Base-by-base conservation (phyloP, 1,284 basidiomycete genomes). In the Pyrrhoderma lamaoense region DNA sequence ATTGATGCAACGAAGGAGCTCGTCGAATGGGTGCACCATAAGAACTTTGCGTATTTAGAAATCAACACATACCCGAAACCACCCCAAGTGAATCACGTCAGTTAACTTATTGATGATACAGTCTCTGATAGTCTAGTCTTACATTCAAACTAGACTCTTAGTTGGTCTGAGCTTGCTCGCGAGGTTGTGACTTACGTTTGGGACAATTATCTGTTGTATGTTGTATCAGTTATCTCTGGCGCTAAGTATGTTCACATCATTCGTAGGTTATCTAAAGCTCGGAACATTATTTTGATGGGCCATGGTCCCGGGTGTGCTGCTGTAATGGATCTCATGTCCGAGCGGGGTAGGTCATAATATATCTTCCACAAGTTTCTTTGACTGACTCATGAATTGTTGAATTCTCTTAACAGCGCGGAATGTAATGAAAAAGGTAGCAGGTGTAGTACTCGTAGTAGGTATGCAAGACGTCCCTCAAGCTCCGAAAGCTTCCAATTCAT, bases 171-270 rank as follows among this genome's bases (percentile, higher is more conserved):
- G 45, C 67, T 71, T 36, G 73, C 74, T 16, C 74, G 70, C 39
- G 79, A 87, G 25, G 68, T 93, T 19, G 65, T 94, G 54, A 72
- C 76, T 5, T 95, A 95, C 62, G 65, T 98, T 2, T 99, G 95
- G 95, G 94, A 98, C 67, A 95, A 97, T 64, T 92, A 93, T 58
- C 75, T 96, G 51, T 79, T 89, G 91, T 93, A 57, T 67, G 77
- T 31, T 54, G 34, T 18, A 19, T 31, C n/a, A 3, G 23, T 18
- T 8, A 14, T 3, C 18, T 8, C 3, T 40, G 35, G 51, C 23
- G 8, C 23, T 53, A 18, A 49, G 42, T 21, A 5, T 19, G 37
- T 16, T 39, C 14, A 36, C 18, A 34, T 35, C 3, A 13, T n/a
- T 25, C 18, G 37, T n/a, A 93, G 89, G 56, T 69, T 93, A 52